Evolutionary conservation across 78 protist genomes (phyloP).

Genomic region (Polysphondylium violaceum): DNA sequence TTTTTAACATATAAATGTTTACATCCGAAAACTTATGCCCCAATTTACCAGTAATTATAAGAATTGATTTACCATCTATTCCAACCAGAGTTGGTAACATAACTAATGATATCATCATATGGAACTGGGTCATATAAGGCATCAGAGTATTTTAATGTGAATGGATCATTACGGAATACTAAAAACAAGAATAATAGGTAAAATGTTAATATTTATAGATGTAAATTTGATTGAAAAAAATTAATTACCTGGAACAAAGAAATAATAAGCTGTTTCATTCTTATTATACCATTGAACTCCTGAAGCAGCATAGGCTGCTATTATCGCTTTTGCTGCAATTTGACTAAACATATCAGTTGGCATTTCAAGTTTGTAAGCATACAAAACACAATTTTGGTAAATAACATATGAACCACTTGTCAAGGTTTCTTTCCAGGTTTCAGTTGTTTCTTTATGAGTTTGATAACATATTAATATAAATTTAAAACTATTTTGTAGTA

Average conservation of each 20-base stretch:
- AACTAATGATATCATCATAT: conserved; percentile 2
- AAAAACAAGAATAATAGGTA: too few species aligned
- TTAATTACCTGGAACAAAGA: conserved; percentile 21
- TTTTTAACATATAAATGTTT: too few species aligned
- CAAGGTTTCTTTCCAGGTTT: neutral
- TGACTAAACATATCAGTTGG: too few species aligned
- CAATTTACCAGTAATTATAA: too few species aligned
- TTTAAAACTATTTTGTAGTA: too few species aligned
- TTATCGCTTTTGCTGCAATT: too few species aligned
- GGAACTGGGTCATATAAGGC: neutral
- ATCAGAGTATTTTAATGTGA: neutral
- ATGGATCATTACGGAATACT: neutral
- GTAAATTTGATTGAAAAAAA: too few species aligned
- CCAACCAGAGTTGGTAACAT: conserved; percentile 17
- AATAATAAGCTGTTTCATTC: too few species aligned
- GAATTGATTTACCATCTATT: conserved; percentile 6
- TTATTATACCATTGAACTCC: too few species aligned
- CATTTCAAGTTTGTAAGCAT: conserved; percentile 14
- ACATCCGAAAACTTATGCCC: too few species aligned
- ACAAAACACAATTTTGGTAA: conserved; percentile 10
- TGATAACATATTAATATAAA: neutral
- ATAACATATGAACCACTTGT: neutral
- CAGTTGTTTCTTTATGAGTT: neutral
- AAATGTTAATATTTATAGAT: too few species aligned
- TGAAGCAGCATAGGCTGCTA: too few species aligned